Conservation (phyloP, 768 basidiomycete species). For the Suillus hirtellus region DNA sequence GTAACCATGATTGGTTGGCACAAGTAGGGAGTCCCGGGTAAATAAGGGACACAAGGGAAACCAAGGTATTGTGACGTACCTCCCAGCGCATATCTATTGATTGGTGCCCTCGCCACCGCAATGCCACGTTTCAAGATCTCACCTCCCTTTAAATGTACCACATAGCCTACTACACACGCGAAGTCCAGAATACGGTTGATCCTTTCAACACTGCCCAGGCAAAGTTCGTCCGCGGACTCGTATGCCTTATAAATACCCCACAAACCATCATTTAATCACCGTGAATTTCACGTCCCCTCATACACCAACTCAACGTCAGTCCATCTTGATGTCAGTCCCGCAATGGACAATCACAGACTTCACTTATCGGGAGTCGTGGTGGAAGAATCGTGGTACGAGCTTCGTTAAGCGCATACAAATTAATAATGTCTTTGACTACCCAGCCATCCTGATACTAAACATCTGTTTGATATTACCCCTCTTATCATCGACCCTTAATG, state of each 20-base stretch:
- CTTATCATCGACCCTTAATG: conserved; percentile 66
- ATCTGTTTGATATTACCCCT: conserved; percentile 60
- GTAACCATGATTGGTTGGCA: neutral
- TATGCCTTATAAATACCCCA: conserved; percentile 6
- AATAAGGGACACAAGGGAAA: neutral
- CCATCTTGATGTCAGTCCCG: conserved; percentile 34
- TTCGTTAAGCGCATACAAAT: neutral
- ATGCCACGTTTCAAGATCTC: neutral
- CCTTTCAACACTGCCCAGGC: neutral
- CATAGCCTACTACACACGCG: neutral
- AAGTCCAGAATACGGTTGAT: conserved; percentile 4
- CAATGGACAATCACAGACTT: conserved; percentile 61
- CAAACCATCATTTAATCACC: neutral
- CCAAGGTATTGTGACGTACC: neutral
- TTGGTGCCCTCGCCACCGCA: neutral
- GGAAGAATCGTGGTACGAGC: conserved; percentile 55
- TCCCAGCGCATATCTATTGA: conserved; percentile 1
- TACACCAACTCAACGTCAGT: neutral
- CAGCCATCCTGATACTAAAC: conserved; percentile 61
- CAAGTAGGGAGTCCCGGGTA: neutral
- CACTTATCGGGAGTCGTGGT: conserved; percentile 60
- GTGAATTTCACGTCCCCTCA: neutral
- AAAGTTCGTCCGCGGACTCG: neutral
- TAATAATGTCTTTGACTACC: neutral
- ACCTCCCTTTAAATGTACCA: neutral